A percentile compares a stretch with the other conserved stretches of the same genome.
phyloP scores from a whole-genome alignment of 495 filamentous ascomycete genomes.

The Penicillium silybi region DNA sequence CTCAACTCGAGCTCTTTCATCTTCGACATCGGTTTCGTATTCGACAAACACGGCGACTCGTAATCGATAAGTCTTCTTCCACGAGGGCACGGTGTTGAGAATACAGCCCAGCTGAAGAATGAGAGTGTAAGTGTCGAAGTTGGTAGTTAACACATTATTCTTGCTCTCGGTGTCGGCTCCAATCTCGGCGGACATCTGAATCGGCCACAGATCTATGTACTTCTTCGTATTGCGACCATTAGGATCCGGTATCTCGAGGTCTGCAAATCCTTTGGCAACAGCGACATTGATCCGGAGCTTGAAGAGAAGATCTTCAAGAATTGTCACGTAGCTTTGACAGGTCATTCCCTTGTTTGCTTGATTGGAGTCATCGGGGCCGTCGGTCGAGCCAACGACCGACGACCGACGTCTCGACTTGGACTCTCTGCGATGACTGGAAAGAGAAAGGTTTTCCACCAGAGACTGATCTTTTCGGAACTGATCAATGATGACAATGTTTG shows the following conservation, averaged over 20 bases:
- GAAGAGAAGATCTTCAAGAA: slow-evolving; percentile 76
- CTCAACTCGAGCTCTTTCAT: slow-evolving; percentile 70
- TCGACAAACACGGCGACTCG: slow-evolving; percentile 85
- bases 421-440: slow-evolving; percentile 19
- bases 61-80: slow-evolving; percentile 72
- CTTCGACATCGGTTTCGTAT: slow-evolving; percentile 79
- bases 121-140: slow-evolving; percentile 88
- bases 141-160: slow-evolving; percentile 74
- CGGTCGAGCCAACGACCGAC: slow-evolving; percentile 6
- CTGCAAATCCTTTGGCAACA: slow-evolving; percentile 76
- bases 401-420: slow-evolving; percentile 26
- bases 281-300: slow-evolving; percentile 82
- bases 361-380: slow-evolving; percentile 39
- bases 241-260: slow-evolving; percentile 63
- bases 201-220: slow-evolving; percentile 87
- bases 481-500: slow-evolving; percentile 80
- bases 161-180: slow-evolving; percentile 56
- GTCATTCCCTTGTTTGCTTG: slow-evolving; percentile 59
- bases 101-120: slow-evolving; percentile 86
- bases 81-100: slow-evolving; percentile 74
- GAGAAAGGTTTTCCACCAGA: slow-evolving; percentile 43
- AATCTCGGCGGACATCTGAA: slow-evolving; percentile 78
- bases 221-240: slow-evolving; percentile 60
- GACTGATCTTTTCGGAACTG: slow-evolving; percentile 58
- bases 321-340: slow-evolving; percentile 69